Conservation (phyloP, 495 filamentous ascomycete species). For the Staphylotrichum tortipilum region DNA sequence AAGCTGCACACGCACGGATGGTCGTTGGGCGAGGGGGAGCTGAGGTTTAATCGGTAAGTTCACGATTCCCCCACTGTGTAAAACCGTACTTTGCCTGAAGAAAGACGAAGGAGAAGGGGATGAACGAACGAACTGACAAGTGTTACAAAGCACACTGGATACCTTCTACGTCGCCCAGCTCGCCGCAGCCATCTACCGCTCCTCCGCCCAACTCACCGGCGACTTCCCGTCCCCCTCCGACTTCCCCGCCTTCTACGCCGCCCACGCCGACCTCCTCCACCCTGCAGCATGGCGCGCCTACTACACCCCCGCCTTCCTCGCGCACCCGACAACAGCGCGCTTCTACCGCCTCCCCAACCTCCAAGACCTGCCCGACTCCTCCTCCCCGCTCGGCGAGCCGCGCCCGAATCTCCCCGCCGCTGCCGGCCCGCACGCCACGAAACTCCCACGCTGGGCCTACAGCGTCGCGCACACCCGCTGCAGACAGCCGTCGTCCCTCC, state of each 20-base stretch:
- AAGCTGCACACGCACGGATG: conserved; percentile 1
- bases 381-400: not conserved
- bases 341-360: conserved; percentile 3
- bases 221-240: conserved; percentile 2
- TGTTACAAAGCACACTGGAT: not conserved
- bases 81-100: not conserved
- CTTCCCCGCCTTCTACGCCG: not conserved
- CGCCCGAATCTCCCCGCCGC: not conserved
- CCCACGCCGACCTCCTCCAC: conserved; percentile 1
- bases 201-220: conserved; percentile 1
- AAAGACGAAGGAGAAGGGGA: not conserved
- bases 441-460: not conserved
- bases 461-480: not conserved
- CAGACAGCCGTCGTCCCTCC: not conserved
- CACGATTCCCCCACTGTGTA: not conserved
- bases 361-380: conserved; percentile 1
- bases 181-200: conserved; percentile 4
- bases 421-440: not conserved
- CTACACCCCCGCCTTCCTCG: not conserved
- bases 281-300: not conserved
- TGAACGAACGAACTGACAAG: not conserved
- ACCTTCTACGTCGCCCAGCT: conserved; percentile 1
- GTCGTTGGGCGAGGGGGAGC: not conserved
- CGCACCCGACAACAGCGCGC: not conserved
- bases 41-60: not conserved